Evolutionary conservation across 768 basidiomycete species (phyloP).

Genomic region (Lactarius trivialis): DNA sequence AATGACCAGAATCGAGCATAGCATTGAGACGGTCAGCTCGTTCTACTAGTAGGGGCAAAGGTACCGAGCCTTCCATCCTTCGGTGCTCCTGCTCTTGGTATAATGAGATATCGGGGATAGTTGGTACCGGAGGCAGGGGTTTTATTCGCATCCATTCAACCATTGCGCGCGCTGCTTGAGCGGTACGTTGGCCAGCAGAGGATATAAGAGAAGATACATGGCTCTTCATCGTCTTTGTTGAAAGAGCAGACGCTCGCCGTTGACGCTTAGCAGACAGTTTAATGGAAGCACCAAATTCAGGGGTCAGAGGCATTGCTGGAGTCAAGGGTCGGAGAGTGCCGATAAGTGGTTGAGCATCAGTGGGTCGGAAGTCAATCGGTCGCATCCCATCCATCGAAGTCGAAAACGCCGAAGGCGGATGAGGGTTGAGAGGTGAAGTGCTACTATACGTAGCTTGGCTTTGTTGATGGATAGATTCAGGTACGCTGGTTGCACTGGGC

Average conservation of each 20-base stretch:
- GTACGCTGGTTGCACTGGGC: background rate
- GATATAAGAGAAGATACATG: conserved; percentile 48
- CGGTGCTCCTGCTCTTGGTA: conserved; percentile 37
- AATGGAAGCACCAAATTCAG: background rate
- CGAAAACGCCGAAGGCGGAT: conserved; percentile 1
- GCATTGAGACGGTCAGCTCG: conserved; percentile 43
- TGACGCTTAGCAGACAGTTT: background rate
- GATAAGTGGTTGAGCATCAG: background rate
- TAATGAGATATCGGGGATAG: conserved; percentile 41
- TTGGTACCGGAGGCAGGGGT: conserved; percentile 55
- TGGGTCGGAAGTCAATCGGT: background rate
- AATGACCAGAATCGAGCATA: conserved; percentile 48
- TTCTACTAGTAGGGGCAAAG: conserved; percentile 47
- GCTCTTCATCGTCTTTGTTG: conserved; percentile 35
- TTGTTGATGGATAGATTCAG: background rate
- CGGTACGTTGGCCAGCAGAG: conserved; percentile 16
- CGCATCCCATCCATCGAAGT: background rate
- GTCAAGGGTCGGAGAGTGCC: background rate
- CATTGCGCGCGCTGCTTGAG: conserved; percentile 9
- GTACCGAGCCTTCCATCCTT: conserved; percentile 40
- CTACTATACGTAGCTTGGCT: conserved; percentile 11
- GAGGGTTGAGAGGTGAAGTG: conserved; percentile 9
- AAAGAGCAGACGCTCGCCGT: conserved; percentile 38
- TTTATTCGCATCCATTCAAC: conserved; percentile 40
- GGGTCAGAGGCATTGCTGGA: conserved; percentile 3